Evolutionary conservation across 2,329 filamentous ascomycete genomes (phyloP).

Genomic region (Colletotrichum sp.): DNA sequence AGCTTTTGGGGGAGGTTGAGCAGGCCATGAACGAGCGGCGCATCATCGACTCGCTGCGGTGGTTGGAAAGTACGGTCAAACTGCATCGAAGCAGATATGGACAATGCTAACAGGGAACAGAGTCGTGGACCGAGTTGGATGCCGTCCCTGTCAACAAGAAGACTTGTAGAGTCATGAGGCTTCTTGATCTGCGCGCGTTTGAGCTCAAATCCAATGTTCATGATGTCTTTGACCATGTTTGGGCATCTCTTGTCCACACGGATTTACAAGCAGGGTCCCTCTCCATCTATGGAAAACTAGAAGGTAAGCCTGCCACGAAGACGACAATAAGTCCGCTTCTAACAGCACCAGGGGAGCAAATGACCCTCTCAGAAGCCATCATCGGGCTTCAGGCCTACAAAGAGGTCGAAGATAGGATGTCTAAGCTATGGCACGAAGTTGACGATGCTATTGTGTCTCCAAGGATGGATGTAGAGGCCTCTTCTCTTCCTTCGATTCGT

Average conservation of each 20-base stretch:
- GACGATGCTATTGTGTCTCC: slow-evolving; percentile 66
- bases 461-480: slow-evolving; percentile 53
- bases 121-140: slow-evolving; percentile 63
- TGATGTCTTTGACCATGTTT: slow-evolving; percentile 71
- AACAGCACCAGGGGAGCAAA: slow-evolving; percentile 49
- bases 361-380: slow-evolving; percentile 59
- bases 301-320: slow-evolving; percentile 46
- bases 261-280: slow-evolving; percentile 62
- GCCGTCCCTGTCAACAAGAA: slow-evolving; percentile 65
- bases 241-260: slow-evolving; percentile 71
- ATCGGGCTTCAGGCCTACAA: slow-evolving; percentile 64
- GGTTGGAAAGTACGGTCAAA: slow-evolving; percentile 56
- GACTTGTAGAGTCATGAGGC: slow-evolving; percentile 64
- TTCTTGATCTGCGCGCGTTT: slow-evolving; percentile 70
- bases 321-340: background rate
- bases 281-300: slow-evolving; percentile 56
- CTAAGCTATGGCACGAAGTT: slow-evolving; percentile 66
- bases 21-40: slow-evolving; percentile 56
- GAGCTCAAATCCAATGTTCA: slow-evolving; percentile 71
- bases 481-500: slow-evolving; percentile 43
- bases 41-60: slow-evolving; percentile 60
- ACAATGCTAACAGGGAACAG: slow-evolving; percentile 39
- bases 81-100: too few relatives aligned
- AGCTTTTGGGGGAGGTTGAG: slow-evolving; percentile 68
- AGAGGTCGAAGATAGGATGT: slow-evolving; percentile 64